phyloP scores from a whole-genome alignment of 768 basidiomycete species.

The Strobilomyces echinocephalus region DNA sequence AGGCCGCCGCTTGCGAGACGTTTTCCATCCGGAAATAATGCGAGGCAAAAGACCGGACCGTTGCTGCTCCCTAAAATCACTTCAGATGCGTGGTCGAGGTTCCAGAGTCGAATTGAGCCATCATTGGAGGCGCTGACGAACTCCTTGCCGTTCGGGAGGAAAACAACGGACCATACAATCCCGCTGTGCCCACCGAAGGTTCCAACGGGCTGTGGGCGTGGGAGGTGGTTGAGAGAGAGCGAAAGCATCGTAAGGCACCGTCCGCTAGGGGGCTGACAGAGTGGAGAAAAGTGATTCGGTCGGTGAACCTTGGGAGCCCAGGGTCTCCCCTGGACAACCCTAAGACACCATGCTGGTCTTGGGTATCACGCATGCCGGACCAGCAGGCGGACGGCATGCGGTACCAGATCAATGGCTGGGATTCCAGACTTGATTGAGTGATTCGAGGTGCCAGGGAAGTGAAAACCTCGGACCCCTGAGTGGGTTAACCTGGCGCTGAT shows the following conservation, averaged over 20 bases:
- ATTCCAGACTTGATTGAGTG: slow-evolving; percentile 30
- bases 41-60: slow-evolving; percentile 26
- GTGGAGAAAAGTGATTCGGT: slow-evolving; percentile 20
- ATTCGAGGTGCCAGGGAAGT: slow-evolving; percentile 18
- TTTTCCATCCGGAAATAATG: slow-evolving; percentile 24
- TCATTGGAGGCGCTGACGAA: slow-evolving; percentile 28
- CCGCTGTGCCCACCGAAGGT: slow-evolving; percentile 23
- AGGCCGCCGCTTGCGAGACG: slow-evolving; percentile 28
- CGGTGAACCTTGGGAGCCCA: slow-evolving; percentile 18
- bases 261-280: slow-evolving; percentile 21
- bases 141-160: slow-evolving; percentile 23
- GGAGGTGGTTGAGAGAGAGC: slow-evolving; percentile 29
- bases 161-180: slow-evolving; percentile 28
- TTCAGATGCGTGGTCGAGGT: slow-evolving; percentile 23
- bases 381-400: slow-evolving; percentile 31
- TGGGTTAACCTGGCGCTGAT: slow-evolving; percentile 21
- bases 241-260: slow-evolving; percentile 25
- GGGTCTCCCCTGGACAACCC: slow-evolving; percentile 27
- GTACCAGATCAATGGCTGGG: slow-evolving; percentile 30
- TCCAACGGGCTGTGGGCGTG: slow-evolving; percentile 21
- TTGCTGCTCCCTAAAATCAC: slow-evolving; percentile 20
- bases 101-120: slow-evolving; percentile 29
- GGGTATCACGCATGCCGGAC: slow-evolving; percentile 28
- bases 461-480: slow-evolving; percentile 27
- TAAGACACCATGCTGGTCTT: slow-evolving; percentile 29